A percentile compares a stretch with the other conserved stretches of the same genome.
Evolutionary conservation across 768 basidiomycete species (phyloP).

Genomic region (Tulasnella sp.): DNA sequence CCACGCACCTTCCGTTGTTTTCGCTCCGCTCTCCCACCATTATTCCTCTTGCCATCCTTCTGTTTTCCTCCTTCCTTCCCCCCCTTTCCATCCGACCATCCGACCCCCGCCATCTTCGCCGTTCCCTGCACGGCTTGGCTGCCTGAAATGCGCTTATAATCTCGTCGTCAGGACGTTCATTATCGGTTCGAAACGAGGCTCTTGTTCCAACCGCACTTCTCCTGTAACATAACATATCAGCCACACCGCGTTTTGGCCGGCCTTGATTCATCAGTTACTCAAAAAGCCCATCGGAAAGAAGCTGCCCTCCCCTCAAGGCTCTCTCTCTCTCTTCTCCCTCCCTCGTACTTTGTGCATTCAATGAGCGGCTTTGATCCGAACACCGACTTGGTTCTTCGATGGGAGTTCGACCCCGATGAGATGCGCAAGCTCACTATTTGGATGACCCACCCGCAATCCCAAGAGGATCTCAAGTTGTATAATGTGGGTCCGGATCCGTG

Average conservation of each 20-base stretch:
- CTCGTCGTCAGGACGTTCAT: not conserved
- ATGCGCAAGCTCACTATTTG: slow-evolving; percentile 7
- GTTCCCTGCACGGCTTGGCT: not conserved
- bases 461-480: slow-evolving; percentile 1
- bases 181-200: not conserved
- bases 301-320: not conserved
- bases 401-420: slow-evolving; percentile 14
- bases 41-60: not conserved
- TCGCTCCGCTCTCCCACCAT: not conserved
- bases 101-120: not conserved
- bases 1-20: slow-evolving; percentile 1
- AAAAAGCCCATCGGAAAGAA: not conserved
- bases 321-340: not conserved
- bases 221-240: not conserved
- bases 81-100: not conserved
- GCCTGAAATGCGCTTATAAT: not conserved
- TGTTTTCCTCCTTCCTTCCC: not conserved
- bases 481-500: not conserved
- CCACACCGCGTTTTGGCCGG: not conserved
- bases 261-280: not conserved
- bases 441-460: not conserved
- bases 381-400: not conserved
- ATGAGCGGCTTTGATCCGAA: not conserved
- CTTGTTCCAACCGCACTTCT: not conserved
- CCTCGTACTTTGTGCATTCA: not conserved